These are phyloP conservation scores for Fusarium torulosum DNA, from an alignment of 2,329 filamentous ascomycete species.

Conservation along the genomic window DNA sequence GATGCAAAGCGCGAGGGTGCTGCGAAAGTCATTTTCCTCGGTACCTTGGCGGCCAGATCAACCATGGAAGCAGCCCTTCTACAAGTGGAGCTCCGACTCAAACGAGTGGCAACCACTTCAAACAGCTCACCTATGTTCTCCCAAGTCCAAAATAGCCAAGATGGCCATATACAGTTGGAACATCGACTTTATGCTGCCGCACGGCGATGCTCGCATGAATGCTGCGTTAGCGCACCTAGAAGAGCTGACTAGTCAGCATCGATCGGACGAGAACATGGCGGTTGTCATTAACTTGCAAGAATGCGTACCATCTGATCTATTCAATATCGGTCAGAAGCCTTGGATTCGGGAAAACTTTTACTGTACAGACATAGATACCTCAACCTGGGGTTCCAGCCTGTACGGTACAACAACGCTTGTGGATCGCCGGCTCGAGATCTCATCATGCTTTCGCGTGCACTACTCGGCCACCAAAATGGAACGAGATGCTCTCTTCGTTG, in stretches of 20 bases:
- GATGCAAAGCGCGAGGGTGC: background rate
- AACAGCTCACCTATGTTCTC: fast-evolving
- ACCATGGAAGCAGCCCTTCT: background rate
- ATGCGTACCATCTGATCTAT: constrained; percentile 61
- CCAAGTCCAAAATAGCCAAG: constrained; percentile 18
- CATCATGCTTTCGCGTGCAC: constrained; percentile 62
- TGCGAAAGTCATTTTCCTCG: background rate
- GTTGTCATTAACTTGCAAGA: constrained; percentile 65
- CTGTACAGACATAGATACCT: constrained; percentile 60
- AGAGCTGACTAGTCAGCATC: constrained; percentile 9
- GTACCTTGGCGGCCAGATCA: constrained; percentile 3
- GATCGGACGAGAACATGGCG: constrained; percentile 37
- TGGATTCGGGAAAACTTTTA: constrained; percentile 64
- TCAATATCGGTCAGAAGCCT: constrained; percentile 55
- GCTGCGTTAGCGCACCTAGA: constrained; percentile 50
- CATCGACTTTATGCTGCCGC: constrained; percentile 54
- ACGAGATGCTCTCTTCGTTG: constrained; percentile 68
- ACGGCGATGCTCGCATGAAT: constrained; percentile 50
- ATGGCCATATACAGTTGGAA: constrained; percentile 54
- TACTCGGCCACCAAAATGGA: constrained; percentile 63
- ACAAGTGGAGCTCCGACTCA: background rate
- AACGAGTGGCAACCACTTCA: constrained; percentile 1
- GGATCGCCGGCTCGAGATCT: constrained; percentile 60
- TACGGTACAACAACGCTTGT: constrained; percentile 68
- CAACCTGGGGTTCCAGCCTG: constrained; percentile 58